These are phyloP conservation scores for Corymbia maculata DNA, from an alignment of 345 rosid genomes.

Conservation along the genomic window DNA sequence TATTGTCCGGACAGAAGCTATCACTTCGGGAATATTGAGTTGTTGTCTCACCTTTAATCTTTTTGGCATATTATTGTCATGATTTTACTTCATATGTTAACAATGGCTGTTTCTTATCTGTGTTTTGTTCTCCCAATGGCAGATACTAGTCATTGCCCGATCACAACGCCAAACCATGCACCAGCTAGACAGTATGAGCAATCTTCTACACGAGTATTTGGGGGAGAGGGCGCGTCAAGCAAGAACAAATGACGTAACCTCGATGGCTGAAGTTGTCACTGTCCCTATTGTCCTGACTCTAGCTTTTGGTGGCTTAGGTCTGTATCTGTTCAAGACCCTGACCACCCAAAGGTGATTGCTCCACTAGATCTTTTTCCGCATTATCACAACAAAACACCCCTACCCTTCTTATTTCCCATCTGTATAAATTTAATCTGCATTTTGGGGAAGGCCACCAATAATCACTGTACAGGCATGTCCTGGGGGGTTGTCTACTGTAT, in stretches of 20 bases:
- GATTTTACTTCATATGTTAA: background rate
- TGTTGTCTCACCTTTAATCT: background rate
- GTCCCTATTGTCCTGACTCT: slow-evolving; percentile 50
- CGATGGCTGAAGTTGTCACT: slow-evolving; percentile 18
- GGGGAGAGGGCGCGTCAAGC: slow-evolving; percentile 61
- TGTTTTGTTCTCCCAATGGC: slow-evolving; percentile 1
- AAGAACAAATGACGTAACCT: slow-evolving; percentile 20
- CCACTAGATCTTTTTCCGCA: background rate
- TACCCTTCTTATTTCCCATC: background rate
- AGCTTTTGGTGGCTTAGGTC: slow-evolving; percentile 55
- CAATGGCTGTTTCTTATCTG: background rate
- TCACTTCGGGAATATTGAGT: background rate
- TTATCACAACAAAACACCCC: background rate
- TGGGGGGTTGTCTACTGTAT: background rate
- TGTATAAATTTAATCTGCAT: background rate
- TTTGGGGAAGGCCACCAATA: background rate
- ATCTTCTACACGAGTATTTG: slow-evolving; percentile 52
- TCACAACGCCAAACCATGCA: slow-evolving; percentile 89
- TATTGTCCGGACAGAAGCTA: background rate
- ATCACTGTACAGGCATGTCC: background rate
- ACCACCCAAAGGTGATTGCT: slow-evolving; percentile 16
- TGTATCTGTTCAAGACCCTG: slow-evolving; percentile 29
- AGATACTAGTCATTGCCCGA: slow-evolving; percentile 56
- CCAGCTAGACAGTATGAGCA: slow-evolving; percentile 74
- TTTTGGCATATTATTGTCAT: background rate